Evolutionary conservation across 257 asterid species (phyloP).

Genomic region (Solanum gandarillasii): DNA sequence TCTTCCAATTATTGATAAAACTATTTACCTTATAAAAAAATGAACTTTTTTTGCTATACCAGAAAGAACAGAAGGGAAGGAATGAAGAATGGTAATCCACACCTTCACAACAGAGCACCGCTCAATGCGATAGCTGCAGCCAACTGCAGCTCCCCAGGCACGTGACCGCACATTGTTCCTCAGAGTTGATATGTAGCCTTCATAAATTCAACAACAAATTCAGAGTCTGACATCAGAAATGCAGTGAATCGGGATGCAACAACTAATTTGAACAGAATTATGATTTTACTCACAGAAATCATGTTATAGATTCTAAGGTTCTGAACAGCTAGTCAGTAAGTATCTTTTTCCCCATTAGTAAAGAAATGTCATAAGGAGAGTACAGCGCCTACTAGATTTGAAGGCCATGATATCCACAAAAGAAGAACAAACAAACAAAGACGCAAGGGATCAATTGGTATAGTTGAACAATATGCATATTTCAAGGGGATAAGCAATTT

Average conservation of each 20-base stretch:
- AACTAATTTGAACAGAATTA: not conserved
- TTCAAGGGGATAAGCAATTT: not conserved
- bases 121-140: constrained; percentile 89
- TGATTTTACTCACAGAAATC: not conserved
- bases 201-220: constrained; percentile 3
- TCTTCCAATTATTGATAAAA: not conserved
- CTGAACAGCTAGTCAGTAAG: not conserved
- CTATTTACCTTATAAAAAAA: not conserved
- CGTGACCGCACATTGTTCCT: constrained; percentile 97
- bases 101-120: constrained; percentile 88
- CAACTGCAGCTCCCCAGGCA: constrained; percentile 95
- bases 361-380: not conserved
- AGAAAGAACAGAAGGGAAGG: not conserved
- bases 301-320: not conserved
- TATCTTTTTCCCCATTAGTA: not conserved
- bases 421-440: not conserved
- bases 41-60: not conserved
- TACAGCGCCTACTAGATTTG: not conserved
- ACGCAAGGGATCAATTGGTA: not conserved
- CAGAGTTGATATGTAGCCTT: constrained; percentile 82
- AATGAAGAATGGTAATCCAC: constrained; percentile 13
- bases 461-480: not conserved
- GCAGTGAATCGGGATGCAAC: not conserved
- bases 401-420: not conserved
- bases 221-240: constrained; percentile 3